phyloP scores from a whole-genome alignment of 768 basidiomycete species.

The Neoboletus magnificus region DNA sequence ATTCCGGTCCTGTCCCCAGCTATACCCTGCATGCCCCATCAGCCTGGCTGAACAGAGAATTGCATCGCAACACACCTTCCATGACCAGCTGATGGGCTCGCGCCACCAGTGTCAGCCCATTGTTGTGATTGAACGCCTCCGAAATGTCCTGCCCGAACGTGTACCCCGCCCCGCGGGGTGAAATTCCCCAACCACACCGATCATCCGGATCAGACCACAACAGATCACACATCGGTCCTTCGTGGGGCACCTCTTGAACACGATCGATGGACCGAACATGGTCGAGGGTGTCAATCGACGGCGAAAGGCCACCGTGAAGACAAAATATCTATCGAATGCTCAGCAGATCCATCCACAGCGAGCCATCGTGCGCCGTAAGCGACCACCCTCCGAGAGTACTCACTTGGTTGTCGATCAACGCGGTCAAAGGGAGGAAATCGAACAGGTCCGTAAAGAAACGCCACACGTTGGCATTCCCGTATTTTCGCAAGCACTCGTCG shows the following conservation, averaged over 20 bases:
- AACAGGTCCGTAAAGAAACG: conserved; percentile 98
- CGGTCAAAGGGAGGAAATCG: conserved; percentile 95
- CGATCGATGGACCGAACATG: conserved; percentile 98
- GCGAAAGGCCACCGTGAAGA: conserved; percentile 94
- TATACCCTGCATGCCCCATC: conserved; percentile 55
- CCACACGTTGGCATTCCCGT: conserved; percentile 99
- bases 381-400: conserved; percentile 34
- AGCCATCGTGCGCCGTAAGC: conserved; percentile 1
- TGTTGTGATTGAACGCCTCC: conserved; percentile 99
- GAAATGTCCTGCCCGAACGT: conserved; percentile 99
- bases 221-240: conserved; percentile 99
- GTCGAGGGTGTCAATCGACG: conserved; percentile 99
- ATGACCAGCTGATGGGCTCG: conserved; percentile 94
- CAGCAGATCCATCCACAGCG: conserved; percentile 2
- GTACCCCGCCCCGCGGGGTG: conserved; percentile 97
- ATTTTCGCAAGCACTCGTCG: conserved; percentile 99
- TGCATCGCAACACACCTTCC: conserved; percentile 65
- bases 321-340: conserved; percentile 81
- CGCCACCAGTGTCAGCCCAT: conserved; percentile 93
- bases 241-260: conserved; percentile 98
- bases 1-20: conserved; percentile 99
- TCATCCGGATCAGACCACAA: conserved; percentile 99
- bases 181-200: conserved; percentile 99
- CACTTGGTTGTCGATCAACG: conserved; percentile 98
- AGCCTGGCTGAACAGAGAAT: conserved; percentile 3